Base-by-base conservation (phyloP, 2,329 filamentous ascomycete species). In the Trichothecium sympodiale region DNA sequence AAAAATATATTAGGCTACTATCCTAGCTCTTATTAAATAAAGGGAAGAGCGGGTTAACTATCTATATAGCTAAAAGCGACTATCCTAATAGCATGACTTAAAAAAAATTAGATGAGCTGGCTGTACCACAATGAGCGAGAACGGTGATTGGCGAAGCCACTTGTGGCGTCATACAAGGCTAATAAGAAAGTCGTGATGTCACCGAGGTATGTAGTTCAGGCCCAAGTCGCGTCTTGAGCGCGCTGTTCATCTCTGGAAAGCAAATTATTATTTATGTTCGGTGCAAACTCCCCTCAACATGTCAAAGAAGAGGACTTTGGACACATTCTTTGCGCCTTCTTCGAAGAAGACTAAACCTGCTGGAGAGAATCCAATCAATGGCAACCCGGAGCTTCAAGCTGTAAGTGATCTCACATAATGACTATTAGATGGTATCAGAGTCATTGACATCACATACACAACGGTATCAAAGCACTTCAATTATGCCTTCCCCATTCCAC, bases 251-350 rank as follows among this genome's bases (percentile, higher is more conserved):
- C n/a, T n/a, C n/a, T n/a, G n/a, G n/a, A n/a, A n/a, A n/a, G n/a
- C n/a, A n/a, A n/a, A n/a, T n/a, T n/a, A n/a, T n/a, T n/a, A n/a
- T n/a, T n/a, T n/a, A n/a, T n/a, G n/a, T n/a, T 25, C 20, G 20
- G 20, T 25, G 20, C 20, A n/a, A n/a, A 13, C 28, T 14, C 5
- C 7, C 13, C 28, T n/a, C 6, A 29, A 10, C 12, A 52, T 59
- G 56, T 53, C 59, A 0, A 60, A 59, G 35, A 78, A 80, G 50
- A 67, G 80, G 38, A 83, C 80, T 0, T 62, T 87, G 2, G 78
- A 85, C 41, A 59, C 69, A 9, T 87, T 85, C 60, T 85, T 87
- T 55, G 61, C 63, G 20, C 65, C 70, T 2, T 50, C 61, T 16
- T 40, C 51, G 4, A 66, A 71, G 46, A 64, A 60, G 32, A 6